phyloP scores from a whole-genome alignment of 257 asterid species.

The Plantago elongata region DNA sequence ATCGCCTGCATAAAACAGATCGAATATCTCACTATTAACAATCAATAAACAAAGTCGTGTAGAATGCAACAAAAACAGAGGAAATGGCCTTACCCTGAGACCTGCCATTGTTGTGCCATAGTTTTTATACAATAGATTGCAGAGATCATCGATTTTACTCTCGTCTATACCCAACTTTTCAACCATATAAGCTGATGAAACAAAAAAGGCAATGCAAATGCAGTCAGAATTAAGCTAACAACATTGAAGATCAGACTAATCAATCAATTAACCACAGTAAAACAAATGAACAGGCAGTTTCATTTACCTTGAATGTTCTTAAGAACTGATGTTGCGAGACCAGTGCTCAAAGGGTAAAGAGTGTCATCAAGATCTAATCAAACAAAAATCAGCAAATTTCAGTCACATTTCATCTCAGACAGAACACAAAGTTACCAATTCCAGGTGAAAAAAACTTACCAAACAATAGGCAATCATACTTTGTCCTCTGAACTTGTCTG shows the following conservation, averaged over 20 bases:
- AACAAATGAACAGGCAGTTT: background rate
- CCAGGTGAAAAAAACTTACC: constrained; percentile 40
- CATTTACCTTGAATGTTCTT: constrained; percentile 68
- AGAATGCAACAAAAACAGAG: background rate
- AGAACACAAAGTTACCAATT: constrained; percentile 9
- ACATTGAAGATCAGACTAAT: too few species aligned
- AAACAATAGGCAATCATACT: constrained; percentile 92
- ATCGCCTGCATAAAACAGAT: constrained; percentile 60
- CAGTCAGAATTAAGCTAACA: constrained; percentile 8
- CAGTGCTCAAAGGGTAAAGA: constrained; percentile 83
- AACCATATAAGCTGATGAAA: constrained; percentile 61
- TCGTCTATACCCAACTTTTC: constrained; percentile 73
- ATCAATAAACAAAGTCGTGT: background rate
- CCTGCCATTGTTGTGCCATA: constrained; percentile 99
- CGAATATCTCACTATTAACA: background rate
- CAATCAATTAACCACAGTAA: too few species aligned
- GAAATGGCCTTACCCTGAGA: constrained; percentile 58
- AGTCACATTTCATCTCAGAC: constrained; percentile 15
- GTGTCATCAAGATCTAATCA: constrained; percentile 85
- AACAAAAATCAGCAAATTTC: background rate
- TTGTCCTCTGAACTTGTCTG: constrained; percentile 63
- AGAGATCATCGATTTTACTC: constrained; percentile 55
- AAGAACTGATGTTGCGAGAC: constrained; percentile 57
- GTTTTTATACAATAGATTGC: constrained; percentile 70
- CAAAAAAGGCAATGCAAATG: background rate